Conservation (phyloP, 2,329 filamentous ascomycete species). For the Hypoxylon rubiginosum region DNA sequence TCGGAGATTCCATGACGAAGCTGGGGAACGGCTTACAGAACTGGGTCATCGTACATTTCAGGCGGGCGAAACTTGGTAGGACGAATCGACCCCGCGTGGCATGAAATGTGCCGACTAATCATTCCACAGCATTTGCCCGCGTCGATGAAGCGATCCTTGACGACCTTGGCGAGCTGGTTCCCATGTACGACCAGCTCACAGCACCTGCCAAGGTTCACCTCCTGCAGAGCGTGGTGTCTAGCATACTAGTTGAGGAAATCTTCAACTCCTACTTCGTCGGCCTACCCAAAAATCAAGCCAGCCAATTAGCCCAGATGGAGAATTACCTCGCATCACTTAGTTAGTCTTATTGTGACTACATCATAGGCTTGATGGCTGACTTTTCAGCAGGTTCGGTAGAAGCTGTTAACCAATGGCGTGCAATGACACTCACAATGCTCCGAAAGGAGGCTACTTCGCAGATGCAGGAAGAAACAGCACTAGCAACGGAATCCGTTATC, state of each 20-base stretch:
- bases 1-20: slow-evolving; percentile 71
- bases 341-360: slow-evolving; percentile 47
- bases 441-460: slow-evolving; percentile 64
- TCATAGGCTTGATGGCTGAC: slow-evolving; percentile 35
- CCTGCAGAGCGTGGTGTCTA: slow-evolving; percentile 72
- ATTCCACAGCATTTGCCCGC: slow-evolving; percentile 58
- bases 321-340: slow-evolving; percentile 59
- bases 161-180: slow-evolving; percentile 60
- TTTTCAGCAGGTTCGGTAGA: slow-evolving; percentile 60
- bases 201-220: slow-evolving; percentile 70
- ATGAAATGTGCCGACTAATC: slow-evolving; percentile 22
- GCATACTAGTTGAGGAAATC: slow-evolving; percentile 70
- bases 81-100: slow-evolving; percentile 18
- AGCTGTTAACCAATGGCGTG: slow-evolving; percentile 75
- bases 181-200: slow-evolving; percentile 69
- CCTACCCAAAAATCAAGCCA: slow-evolving; percentile 66
- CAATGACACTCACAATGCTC: slow-evolving; percentile 72
- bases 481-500: slow-evolving; percentile 60
- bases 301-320: slow-evolving; percentile 65
- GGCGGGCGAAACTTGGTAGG: slow-evolving; percentile 70
- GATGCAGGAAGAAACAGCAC: slow-evolving; percentile 61
- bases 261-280: slow-evolving; percentile 76
- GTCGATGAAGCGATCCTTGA: slow-evolving; percentile 58
- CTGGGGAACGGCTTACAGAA: slow-evolving; percentile 79
- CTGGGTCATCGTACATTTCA: slow-evolving; percentile 79